Percentiles rank a stretch among this genome's conserved stretches.
Conservation (phyloP, 371 early-diverging fungal species). For the Coemansia linderi region DNA sequence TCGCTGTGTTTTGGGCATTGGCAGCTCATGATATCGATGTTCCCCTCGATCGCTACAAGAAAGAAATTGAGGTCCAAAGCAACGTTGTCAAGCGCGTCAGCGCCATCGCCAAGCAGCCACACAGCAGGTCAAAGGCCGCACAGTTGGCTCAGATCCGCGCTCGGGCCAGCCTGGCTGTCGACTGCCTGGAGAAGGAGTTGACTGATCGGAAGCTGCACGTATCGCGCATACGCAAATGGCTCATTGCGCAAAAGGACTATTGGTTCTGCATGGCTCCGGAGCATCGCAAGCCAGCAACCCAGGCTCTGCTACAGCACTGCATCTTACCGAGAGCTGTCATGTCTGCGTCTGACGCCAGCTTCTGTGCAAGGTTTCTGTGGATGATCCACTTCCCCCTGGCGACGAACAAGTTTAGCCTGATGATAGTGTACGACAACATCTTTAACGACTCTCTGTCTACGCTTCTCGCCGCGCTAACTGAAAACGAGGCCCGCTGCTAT, state of each 20-base stretch:
- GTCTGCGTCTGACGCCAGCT: conserved; percentile 81
- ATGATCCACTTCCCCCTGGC: conserved; percentile 75
- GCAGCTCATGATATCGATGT: conserved; percentile 79
- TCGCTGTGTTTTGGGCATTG: conserved; percentile 83
- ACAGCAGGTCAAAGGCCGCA: conserved; percentile 44
- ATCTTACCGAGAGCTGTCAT: conserved; percentile 74
- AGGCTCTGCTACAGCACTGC: conserved; percentile 75
- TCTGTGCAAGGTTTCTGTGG: conserved; percentile 78
- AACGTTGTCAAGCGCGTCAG: conserved; percentile 56
- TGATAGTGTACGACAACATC: conserved; percentile 77
- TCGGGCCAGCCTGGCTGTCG: conserved; percentile 29
- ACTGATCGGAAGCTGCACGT: conserved; percentile 58
- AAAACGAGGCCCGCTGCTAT: conserved; percentile 77
- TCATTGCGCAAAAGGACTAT: conserved; percentile 64
- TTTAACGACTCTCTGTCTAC: conserved; percentile 53
- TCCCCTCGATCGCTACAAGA: conserved; percentile 70
- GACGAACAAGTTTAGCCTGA: conserved; percentile 73
- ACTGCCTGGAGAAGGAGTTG: conserved; percentile 36
- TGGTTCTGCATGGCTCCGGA: conserved; percentile 68
- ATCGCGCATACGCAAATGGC: conserved; percentile 56
- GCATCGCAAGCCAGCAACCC: conserved; percentile 59
- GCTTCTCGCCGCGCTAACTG: conserved; percentile 66
- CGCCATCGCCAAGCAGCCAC: conserved; percentile 54
- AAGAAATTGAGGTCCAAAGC: conserved; percentile 66
- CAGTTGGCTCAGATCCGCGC: conserved; percentile 42